These are phyloP conservation scores for Hysterium pulicare DNA, from an alignment of 2,329 filamentous ascomycete species.

Conservation along the genomic window DNA sequence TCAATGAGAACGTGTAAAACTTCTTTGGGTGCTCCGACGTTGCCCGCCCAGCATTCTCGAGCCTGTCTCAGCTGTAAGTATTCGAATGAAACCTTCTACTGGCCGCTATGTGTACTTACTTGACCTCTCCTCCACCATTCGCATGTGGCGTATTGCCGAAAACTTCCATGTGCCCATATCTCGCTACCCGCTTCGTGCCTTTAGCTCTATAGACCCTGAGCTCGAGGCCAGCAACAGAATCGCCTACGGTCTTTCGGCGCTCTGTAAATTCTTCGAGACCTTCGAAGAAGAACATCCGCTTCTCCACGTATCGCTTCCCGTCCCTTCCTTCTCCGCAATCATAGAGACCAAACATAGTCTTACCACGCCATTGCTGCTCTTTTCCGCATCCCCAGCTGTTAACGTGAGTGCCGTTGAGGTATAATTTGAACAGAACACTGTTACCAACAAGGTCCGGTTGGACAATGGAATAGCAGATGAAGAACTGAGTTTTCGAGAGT, in stretches of 20 bases:
- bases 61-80: constrained; percentile 17
- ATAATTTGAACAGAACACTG: constrained; percentile 47
- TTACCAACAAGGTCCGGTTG: constrained; percentile 23
- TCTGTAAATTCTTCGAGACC: constrained; percentile 11
- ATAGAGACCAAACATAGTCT: constrained; percentile 45
- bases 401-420: constrained; percentile 37
- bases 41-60: constrained; percentile 37
- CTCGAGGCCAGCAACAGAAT: constrained; percentile 36
- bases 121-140: constrained; percentile 19
- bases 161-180: constrained; percentile 24
- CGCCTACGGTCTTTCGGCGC: constrained; percentile 13
- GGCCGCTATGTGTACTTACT: constrained; percentile 19
- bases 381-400: constrained; percentile 45
- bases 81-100: not conserved
- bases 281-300: constrained; percentile 40
- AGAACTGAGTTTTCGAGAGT: constrained; percentile 40
- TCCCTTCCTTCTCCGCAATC: constrained; percentile 27
- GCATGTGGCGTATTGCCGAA: constrained; percentile 20
- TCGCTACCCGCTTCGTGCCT: constrained; percentile 37
- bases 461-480: constrained; percentile 39
- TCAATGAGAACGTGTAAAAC: constrained; percentile 49
- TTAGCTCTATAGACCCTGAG: constrained; percentile 41
- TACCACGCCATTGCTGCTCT: constrained; percentile 42
- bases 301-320: constrained; percentile 36
- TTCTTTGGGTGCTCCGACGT: constrained; percentile 39